Percentiles rank a stretch among this genome's conserved stretches.
These are phyloP conservation scores for Ganoderma sinense DNA, from an alignment of 1,284 basidiomycete genomes.

Conservation along the genomic window DNA sequence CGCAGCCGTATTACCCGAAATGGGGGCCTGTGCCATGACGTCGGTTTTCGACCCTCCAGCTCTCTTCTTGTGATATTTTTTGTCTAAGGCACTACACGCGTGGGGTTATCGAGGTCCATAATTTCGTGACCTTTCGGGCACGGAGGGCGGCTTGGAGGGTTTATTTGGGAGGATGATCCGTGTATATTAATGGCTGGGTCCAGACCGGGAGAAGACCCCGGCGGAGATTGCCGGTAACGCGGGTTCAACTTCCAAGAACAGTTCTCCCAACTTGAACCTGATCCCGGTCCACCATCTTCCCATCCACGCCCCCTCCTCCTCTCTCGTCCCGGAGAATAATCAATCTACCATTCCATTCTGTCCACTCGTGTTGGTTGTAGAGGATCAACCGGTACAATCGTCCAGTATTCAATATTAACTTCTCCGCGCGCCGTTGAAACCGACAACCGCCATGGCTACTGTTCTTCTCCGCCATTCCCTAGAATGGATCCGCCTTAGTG, in stretches of 20 bases:
- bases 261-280: background rate
- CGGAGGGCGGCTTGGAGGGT: background rate
- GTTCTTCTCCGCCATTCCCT: background rate
- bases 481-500: background rate
- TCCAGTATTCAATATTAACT: background rate
- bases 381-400: background rate
- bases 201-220: background rate
- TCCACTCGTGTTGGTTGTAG: background rate
- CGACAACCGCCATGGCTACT: background rate
- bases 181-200: background rate
- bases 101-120: background rate
- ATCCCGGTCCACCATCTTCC: constrained; percentile 1
- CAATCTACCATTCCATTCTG: background rate
- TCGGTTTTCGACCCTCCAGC: background rate
- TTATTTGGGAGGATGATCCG: background rate
- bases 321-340: background rate
- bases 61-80: background rate
- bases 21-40: background rate
- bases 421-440: background rate
- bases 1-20: background rate
- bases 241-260: background rate
- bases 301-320: background rate
- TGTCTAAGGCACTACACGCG: background rate
- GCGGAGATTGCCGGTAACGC: constrained; percentile 1
- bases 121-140: too few species aligned